These are phyloP conservation scores for Melampsora americana DNA, from an alignment of 1,284 basidiomycete species.

Conservation along the genomic window DNA sequence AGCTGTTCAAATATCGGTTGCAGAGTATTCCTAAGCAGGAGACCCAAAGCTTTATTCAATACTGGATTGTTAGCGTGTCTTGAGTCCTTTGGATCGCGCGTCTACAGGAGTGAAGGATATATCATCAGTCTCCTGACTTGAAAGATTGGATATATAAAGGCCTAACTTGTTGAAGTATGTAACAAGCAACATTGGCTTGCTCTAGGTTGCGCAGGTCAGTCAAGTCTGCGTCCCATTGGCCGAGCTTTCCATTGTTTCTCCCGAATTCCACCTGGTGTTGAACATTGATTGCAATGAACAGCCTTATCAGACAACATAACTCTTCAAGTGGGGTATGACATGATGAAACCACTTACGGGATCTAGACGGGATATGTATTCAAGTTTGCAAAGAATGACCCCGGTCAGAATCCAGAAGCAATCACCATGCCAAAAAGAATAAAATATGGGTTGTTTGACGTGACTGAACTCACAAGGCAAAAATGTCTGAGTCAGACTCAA, in stretches of 20 bases:
- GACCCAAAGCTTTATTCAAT: not conserved
- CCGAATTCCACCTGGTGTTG: not conserved
- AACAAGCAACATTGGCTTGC: conserved; percentile 1
- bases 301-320: no score
- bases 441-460: no score
- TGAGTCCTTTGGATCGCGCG: conserved; percentile 1
- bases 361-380: not conserved
- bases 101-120: not conserved
- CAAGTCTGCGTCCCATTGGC: conserved; percentile 6
- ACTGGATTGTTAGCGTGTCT: not conserved
- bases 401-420: no score
- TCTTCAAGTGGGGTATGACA: not conserved
- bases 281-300: not conserved
- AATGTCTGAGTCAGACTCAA: not conserved
- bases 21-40: not conserved
- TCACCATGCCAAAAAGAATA: no score
- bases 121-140: not conserved
- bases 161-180: conserved; percentile 1
- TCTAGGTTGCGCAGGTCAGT: not conserved
- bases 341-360: not conserved
- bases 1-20: conserved; percentile 5
- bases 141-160: not conserved
- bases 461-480: not conserved
- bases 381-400: not conserved
- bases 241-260: not conserved